These are phyloP conservation scores for Dendrocalamus latiflorus DNA, from an alignment of 202 grass and related monocot species.

Conservation along the genomic window DNA sequence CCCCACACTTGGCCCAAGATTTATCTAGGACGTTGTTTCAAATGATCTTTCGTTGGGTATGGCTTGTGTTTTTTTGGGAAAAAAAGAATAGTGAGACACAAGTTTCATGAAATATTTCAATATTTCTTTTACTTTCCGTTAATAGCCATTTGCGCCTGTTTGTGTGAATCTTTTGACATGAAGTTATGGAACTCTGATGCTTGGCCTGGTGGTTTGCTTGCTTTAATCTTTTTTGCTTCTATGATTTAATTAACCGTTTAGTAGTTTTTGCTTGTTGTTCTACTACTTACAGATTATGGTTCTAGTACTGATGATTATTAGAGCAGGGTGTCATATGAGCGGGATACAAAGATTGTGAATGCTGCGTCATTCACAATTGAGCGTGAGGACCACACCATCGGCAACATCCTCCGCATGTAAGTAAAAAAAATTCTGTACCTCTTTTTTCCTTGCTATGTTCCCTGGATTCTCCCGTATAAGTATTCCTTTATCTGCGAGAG, in stretches of 20 bases:
- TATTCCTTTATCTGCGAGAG: background rate
- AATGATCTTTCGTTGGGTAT: background rate
- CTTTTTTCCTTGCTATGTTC: background rate
- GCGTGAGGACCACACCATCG: conserved; percentile 87
- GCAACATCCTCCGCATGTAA: conserved; percentile 87
- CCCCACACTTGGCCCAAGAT: background rate
- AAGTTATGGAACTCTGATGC: background rate
- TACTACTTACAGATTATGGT: background rate
- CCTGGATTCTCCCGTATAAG: background rate
- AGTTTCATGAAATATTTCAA: background rate
- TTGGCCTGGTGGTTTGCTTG: background rate
- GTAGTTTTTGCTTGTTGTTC: background rate
- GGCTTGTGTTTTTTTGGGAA: background rate
- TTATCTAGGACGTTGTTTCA: background rate
- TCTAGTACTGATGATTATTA: background rate
- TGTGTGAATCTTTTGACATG: background rate
- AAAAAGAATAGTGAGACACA: background rate
- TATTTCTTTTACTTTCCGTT: background rate
- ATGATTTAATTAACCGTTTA: background rate
- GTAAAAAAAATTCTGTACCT: background rate
- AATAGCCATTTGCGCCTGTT: background rate
- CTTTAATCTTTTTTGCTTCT: background rate
- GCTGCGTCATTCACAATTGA: conserved; percentile 83
- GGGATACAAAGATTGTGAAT: conserved; percentile 94
- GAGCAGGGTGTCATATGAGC: conserved; percentile 82